A percentile compares a stretch with the other conserved stretches of the same genome.
Conservation (phyloP, 768 basidiomycete genomes). For the Imleria badia region DNA sequence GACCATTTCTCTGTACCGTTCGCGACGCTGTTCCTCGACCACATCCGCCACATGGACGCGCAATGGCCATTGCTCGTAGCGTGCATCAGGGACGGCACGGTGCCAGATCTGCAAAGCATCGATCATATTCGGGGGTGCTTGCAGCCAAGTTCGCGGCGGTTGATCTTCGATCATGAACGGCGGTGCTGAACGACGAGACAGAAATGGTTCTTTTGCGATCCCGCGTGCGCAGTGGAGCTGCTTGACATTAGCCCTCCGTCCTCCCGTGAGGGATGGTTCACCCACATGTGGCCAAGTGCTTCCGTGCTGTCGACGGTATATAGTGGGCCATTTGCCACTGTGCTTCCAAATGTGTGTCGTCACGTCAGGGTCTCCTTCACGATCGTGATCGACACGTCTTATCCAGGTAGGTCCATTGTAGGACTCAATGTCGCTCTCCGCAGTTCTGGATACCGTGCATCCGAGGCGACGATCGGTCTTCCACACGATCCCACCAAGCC, state of each 20-base stretch:
- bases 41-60: too few relatives aligned
- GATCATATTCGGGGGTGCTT: slow-evolving; percentile 11
- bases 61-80: too few relatives aligned
- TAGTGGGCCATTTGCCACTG: slow-evolving; percentile 9
- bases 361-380: too few relatives aligned
- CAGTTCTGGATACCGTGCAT: slow-evolving; percentile 7
- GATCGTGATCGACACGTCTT: not conserved
- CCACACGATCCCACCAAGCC: not conserved
- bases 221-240: slow-evolving; percentile 17
- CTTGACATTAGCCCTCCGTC: slow-evolving; percentile 11
- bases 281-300: slow-evolving; percentile 15
- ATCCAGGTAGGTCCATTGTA: slow-evolving; percentile 11
- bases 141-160: not conserved
- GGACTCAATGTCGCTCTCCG: slow-evolving; percentile 2
- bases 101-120: slow-evolving; percentile 16
- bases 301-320: not conserved
- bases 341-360: slow-evolving; percentile 6
- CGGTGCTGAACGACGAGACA: too few relatives aligned
- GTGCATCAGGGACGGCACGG: slow-evolving; percentile 10
- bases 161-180: not conserved
- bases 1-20: too few relatives aligned
- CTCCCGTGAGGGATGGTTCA: slow-evolving; percentile 13
- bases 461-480: slow-evolving; percentile 6
- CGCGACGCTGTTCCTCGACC: slow-evolving; percentile 12
- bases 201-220: slow-evolving; percentile 6